phyloP scores from a whole-genome alignment of 352 stramenopile species.

The Phytophthora rubi region DNA sequence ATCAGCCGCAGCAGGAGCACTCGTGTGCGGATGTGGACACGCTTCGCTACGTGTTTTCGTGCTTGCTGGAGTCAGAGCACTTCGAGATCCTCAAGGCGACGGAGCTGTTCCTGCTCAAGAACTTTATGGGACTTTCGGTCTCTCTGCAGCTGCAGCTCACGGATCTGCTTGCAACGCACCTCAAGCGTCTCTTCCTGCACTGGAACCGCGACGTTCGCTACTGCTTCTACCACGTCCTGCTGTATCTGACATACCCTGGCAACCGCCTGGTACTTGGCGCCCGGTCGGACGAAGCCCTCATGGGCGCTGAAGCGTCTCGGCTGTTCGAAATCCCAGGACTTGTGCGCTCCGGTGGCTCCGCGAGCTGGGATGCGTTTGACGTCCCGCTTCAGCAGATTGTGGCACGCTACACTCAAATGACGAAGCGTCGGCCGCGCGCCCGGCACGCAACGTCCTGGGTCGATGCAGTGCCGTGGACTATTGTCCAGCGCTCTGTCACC shows the following conservation, averaged over 20 bases:
- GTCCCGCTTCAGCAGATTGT: slow-evolving; percentile 62
- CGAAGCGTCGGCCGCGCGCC: slow-evolving; percentile 34
- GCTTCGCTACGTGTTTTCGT: slow-evolving; percentile 61
- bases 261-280: slow-evolving; percentile 79
- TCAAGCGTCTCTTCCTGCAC: slow-evolving; percentile 77
- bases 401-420: slow-evolving; percentile 50
- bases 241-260: slow-evolving; percentile 82
- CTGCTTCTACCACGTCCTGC: slow-evolving; percentile 81
- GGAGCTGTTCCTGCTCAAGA: slow-evolving; percentile 73
- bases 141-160: slow-evolving; percentile 61
- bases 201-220: slow-evolving; percentile 88
- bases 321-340: slow-evolving; percentile 81
- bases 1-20: slow-evolving; percentile 16
- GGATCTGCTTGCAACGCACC: slow-evolving; percentile 53
- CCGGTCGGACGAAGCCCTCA: slow-evolving; percentile 74
- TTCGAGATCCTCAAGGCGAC: slow-evolving; percentile 75
- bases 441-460: slow-evolving; percentile 47
- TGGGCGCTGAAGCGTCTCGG: slow-evolving; percentile 62
- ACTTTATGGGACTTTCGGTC: slow-evolving; percentile 61
- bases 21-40: slow-evolving; percentile 42
- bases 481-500: slow-evolving; percentile 59
- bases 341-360: slow-evolving; percentile 40
- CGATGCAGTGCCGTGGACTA: slow-evolving; percentile 42
- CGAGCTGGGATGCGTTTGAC: slow-evolving; percentile 73
- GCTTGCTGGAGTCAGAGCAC: slow-evolving; percentile 72